Evolutionary conservation across 306 rosid species (phyloP).

Genomic region (Begonia fuchsioides): DNA sequence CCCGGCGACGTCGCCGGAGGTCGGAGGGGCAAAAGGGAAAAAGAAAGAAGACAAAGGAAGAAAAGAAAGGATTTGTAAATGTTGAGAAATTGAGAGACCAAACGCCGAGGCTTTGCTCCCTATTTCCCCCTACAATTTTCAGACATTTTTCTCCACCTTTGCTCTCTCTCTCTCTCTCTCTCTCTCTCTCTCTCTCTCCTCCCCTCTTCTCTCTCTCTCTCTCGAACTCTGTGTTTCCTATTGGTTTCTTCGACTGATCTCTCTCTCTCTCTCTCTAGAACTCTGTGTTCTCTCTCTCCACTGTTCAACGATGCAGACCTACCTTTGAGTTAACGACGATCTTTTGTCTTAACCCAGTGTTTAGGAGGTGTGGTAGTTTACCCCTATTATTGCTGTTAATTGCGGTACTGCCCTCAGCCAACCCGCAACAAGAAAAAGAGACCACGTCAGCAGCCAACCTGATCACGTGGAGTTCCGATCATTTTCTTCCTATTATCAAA

Average conservation of each 20-base stretch:
- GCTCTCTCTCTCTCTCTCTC: not conserved
- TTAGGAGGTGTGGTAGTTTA: too few species aligned
- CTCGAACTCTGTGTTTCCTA: not conserved
- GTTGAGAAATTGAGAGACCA: constrained; percentile 26
- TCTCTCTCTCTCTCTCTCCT: not conserved
- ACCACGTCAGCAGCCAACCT: too few species aligned
- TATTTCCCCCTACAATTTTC: constrained; percentile 31
- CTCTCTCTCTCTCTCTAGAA: not conserved
- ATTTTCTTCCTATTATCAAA: too few species aligned
- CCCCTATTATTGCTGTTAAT: too few species aligned
- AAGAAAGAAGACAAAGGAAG: constrained; percentile 12
- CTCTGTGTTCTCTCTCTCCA: not conserved
- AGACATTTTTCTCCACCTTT: constrained; percentile 14
- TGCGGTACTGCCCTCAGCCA: too few species aligned
- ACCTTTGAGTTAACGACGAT: not conserved
- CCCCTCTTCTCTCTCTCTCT: not conserved
- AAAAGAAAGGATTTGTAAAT: constrained; percentile 18
- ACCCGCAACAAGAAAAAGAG: too few species aligned
- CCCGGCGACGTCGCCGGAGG: constrained; percentile 15
- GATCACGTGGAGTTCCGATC: too few species aligned
- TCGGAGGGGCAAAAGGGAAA: constrained; percentile 8
- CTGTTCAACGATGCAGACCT: too few species aligned
- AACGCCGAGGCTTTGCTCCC: constrained; percentile 41
- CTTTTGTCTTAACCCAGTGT: not conserved
- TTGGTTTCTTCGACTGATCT: not conserved